Evolutionary conservation across 106 monocot species (phyloP).

Genomic region (Hemerocallis citrina): DNA sequence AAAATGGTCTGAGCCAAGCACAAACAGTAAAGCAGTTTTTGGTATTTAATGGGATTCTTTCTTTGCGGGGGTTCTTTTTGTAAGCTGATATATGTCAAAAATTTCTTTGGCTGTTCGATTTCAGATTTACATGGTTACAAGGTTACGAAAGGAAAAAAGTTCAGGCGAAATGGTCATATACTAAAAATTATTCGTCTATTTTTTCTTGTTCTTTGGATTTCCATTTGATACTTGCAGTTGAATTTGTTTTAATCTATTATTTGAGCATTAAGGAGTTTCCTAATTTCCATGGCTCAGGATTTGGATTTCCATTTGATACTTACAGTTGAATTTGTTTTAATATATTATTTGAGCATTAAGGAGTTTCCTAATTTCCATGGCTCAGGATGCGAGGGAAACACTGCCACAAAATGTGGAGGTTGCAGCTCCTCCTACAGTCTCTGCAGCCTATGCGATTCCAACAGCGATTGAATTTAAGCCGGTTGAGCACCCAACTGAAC

Average conservation of each 20-base stretch:
- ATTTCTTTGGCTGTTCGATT: too few relatives aligned
- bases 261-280: background rate
- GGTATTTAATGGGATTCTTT: too few relatives aligned
- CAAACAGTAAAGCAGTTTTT: too few relatives aligned
- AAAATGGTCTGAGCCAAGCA: too few relatives aligned
- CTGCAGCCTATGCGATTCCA: conserved; percentile 23
- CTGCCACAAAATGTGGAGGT: conserved; percentile 15
- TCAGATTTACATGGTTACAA: too few relatives aligned
- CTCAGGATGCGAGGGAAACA: conserved; percentile 6
- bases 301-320: background rate
- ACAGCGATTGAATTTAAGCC: conserved; percentile 43
- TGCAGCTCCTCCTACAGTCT: background rate
- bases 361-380: background rate
- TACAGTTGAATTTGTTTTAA: background rate
- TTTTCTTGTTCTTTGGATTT: background rate
- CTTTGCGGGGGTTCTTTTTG: too few relatives aligned
- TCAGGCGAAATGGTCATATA: too few relatives aligned
- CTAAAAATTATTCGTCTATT: too few relatives aligned
- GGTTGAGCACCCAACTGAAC: conserved; percentile 54
- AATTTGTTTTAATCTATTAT: background rate
- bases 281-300: conserved; percentile 3
- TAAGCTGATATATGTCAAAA: too few relatives aligned
- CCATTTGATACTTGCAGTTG: background rate
- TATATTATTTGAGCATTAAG: background rate
- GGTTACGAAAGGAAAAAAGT: too few relatives aligned